A percentile compares a stretch with the other conserved stretches of the same genome.
Conservation (phyloP, 805 yeast genomes). For the Debaryomyces castellii region DNA sequence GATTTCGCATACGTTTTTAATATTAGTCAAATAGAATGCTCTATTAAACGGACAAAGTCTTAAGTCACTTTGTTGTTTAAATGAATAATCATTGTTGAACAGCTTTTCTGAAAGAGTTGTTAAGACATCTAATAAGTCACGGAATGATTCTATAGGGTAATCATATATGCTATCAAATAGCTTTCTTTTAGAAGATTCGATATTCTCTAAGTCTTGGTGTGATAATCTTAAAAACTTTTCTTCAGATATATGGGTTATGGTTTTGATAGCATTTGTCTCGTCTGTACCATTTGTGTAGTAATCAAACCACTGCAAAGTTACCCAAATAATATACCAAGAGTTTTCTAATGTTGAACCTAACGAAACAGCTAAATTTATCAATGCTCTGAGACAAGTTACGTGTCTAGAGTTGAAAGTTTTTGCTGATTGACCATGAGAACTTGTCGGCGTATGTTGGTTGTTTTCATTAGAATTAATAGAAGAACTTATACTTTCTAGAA, state of each 20-base stretch:
- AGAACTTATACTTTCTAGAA: conserved; percentile 52
- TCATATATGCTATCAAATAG: conserved; percentile 61
- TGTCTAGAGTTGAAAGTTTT: conserved; percentile 60
- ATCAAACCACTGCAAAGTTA: conserved; percentile 77
- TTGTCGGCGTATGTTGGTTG: not conserved
- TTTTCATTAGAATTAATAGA: conserved; percentile 3
- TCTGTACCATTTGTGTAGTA: conserved; percentile 63
- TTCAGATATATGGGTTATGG: conserved; percentile 16
- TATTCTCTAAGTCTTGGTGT: conserved; percentile 46
- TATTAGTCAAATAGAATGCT: conserved; percentile 51
- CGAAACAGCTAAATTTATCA: conserved; percentile 73
- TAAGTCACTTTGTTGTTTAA: conserved; percentile 5
- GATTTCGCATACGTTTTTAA: conserved; percentile 51
- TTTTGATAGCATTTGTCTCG: conserved; percentile 34
- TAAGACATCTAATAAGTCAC: conserved; percentile 47
- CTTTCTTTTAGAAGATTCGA: conserved; percentile 58
- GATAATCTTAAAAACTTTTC: conserved; percentile 33
- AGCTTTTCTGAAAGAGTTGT: conserved; percentile 40
- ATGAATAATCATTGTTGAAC: conserved; percentile 2
- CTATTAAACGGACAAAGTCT: conserved; percentile 51
- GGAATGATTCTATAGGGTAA: conserved; percentile 53
- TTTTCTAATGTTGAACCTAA: conserved; percentile 70
- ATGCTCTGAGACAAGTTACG: conserved; percentile 72
- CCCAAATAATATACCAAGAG: conserved; percentile 63
- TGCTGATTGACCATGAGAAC: conserved; percentile 1